Evolutionary conservation across 1,139 yeast species (phyloP).

Genomic region (Diutina ranongensis): DNA sequence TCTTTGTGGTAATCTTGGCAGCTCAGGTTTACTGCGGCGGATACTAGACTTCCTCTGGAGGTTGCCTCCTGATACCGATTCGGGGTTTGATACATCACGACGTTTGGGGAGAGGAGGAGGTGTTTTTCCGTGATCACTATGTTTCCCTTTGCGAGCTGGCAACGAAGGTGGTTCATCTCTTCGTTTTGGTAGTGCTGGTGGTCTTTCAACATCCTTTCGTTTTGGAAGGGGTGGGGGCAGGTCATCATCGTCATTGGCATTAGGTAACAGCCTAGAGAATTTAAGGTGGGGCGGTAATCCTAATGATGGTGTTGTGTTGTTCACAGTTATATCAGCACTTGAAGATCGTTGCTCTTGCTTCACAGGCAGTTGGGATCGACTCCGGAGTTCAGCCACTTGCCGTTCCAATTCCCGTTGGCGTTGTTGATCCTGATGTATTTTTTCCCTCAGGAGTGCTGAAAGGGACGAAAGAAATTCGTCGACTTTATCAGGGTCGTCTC

Average conservation of each 20-base stretch:
- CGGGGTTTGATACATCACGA: background rate
- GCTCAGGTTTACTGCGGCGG: background rate
- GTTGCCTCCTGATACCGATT: too few relatives aligned
- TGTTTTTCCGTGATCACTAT: background rate
- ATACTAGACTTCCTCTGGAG: background rate
- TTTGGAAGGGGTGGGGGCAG: background rate
- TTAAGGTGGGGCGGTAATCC: background rate
- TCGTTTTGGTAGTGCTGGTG: background rate
- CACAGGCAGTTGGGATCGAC: constrained; percentile 2
- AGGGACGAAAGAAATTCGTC: background rate
- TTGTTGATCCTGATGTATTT: constrained; percentile 1
- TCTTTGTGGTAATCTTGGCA: background rate
- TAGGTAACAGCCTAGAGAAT: background rate
- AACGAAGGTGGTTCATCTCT: background rate
- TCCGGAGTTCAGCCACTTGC: constrained; percentile 3
- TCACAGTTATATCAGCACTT: background rate
- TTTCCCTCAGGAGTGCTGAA: background rate
- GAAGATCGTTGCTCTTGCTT: background rate
- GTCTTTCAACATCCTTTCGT: background rate
- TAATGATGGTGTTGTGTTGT: background rate
- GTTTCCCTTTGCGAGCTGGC: background rate
- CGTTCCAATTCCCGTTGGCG: constrained; percentile 3
- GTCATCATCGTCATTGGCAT: background rate
- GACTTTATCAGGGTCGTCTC: constrained; percentile 3
- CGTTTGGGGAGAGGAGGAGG: background rate